Evolutionary conservation across 2,329 filamentous ascomycete genomes (phyloP).

Genomic region (Colletotrichum camelliae): DNA sequence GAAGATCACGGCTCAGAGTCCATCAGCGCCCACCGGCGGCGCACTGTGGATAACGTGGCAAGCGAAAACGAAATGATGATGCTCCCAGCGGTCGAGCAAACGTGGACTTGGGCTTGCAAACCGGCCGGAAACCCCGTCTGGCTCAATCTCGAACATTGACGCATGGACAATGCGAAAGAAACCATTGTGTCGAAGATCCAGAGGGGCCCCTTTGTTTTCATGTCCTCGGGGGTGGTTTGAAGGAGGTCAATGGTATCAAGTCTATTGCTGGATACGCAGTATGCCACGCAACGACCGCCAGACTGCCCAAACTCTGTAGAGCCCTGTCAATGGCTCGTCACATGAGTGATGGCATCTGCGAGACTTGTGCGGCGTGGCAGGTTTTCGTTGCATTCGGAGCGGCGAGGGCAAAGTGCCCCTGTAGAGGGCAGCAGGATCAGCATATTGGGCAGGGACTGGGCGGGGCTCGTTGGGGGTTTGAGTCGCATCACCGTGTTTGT

Average conservation of each 20-base stretch:
- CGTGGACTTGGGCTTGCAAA: background rate
- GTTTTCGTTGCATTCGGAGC: background rate
- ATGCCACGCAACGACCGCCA: background rate
- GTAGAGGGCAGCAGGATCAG: constrained; percentile 1
- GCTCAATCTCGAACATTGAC: background rate
- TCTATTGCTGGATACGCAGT: background rate
- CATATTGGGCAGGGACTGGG: constrained; percentile 2
- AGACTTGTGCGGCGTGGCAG: background rate
- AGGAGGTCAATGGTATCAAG: background rate
- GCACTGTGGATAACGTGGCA: background rate
- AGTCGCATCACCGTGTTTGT: background rate
- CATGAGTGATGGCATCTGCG: constrained; percentile 15
- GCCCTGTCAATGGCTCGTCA: background rate
- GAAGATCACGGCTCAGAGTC: background rate
- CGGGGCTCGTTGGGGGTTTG: background rate
- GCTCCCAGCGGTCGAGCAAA: background rate
- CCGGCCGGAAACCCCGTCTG: background rate
- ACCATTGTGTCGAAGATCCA: background rate
- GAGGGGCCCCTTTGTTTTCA: background rate
- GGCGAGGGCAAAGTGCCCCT: background rate
- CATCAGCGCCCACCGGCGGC: background rate
- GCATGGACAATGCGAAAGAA: background rate
- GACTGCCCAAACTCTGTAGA: background rate
- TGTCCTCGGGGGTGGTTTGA: background rate
- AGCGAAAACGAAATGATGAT: background rate